These are phyloP conservation scores for Malbranchea cinnamomea DNA, from an alignment of 2,329 filamentous ascomycete genomes.

Conservation along the genomic window DNA sequence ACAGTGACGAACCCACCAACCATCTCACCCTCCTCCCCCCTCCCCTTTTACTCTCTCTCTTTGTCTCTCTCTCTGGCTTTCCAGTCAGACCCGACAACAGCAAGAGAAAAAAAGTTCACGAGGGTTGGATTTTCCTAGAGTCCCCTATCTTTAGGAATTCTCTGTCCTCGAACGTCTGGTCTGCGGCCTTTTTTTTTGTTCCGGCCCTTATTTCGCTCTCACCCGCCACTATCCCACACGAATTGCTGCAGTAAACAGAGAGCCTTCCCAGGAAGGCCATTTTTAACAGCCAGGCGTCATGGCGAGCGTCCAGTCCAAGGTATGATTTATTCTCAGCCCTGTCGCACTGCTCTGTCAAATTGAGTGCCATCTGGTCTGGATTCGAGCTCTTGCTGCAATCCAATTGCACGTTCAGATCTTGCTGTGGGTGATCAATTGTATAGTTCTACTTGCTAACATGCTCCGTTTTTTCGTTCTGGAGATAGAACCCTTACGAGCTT, in stretches of 20 bases:
- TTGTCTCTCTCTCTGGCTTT: constrained; percentile 17
- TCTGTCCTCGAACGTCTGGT: constrained; percentile 19
- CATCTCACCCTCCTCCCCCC: constrained; percentile 10
- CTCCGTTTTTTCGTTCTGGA: constrained; percentile 5
- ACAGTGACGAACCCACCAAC: too few species aligned
- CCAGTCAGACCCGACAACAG: constrained; percentile 8
- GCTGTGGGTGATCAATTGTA: constrained; percentile 1
- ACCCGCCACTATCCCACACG: constrained; percentile 13
- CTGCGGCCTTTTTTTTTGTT: constrained; percentile 12
- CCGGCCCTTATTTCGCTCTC: not conserved
- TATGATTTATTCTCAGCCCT: constrained; percentile 17
- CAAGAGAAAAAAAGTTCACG: too few species aligned
- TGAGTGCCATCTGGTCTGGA: constrained; percentile 1
- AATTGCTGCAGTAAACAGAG: constrained; percentile 33
- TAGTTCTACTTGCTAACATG: constrained; percentile 12
- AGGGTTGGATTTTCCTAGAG: constrained; percentile 10
- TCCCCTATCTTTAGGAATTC: constrained; percentile 16
- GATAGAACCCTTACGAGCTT: constrained; percentile 94
- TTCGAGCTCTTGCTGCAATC: constrained; percentile 3
- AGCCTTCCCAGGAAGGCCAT: constrained; percentile 36
- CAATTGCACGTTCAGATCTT: too few species aligned
- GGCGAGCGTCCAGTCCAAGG: constrained; percentile 39
- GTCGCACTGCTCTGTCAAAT: constrained; percentile 7
- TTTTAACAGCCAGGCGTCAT: constrained; percentile 34
- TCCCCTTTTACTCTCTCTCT: constrained; percentile 17